Percentiles rank a stretch among this genome's conserved stretches.
These are phyloP conservation scores for Xenoacremonium recifei DNA, from an alignment of 2,329 filamentous ascomycete genomes.

Conservation along the genomic window DNA sequence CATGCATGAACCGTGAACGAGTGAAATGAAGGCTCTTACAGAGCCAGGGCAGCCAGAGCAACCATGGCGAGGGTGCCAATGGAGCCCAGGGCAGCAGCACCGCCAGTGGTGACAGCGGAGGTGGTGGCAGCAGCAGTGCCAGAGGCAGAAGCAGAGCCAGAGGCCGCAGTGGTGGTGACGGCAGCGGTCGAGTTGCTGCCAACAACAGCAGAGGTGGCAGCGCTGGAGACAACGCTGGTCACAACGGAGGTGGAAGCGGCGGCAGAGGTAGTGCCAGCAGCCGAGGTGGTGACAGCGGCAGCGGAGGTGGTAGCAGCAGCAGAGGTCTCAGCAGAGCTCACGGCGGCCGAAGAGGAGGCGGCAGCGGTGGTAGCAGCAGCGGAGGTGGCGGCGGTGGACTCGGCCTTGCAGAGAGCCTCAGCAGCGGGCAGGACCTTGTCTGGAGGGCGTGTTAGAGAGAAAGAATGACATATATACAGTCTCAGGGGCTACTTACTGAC, in stretches of 20 bases:
- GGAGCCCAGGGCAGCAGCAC: slow-evolving; percentile 30
- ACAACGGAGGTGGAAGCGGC: slow-evolving; percentile 11
- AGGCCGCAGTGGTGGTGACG: slow-evolving; percentile 8
- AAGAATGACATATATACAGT: not conserved
- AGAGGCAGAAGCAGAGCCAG: not conserved
- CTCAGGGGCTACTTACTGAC: slow-evolving; percentile 35
- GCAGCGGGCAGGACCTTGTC: slow-evolving; percentile 40
- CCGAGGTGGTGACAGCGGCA: slow-evolving; percentile 13
- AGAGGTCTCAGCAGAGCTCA: slow-evolving; percentile 3
- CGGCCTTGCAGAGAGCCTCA: slow-evolving; percentile 31
- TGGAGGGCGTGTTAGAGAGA: slow-evolving; percentile 21
- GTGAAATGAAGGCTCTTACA: slow-evolving; percentile 26
- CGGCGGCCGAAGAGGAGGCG: slow-evolving; percentile 6
- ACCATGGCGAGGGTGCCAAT: slow-evolving; percentile 33
- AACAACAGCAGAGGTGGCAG: slow-evolving; percentile 5
- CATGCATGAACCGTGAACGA: not conserved
- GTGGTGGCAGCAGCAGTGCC: slow-evolving; percentile 1
- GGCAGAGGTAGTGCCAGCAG: slow-evolving; percentile 9
- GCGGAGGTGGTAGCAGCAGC: slow-evolving; percentile 7
- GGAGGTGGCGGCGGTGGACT: slow-evolving; percentile 10
- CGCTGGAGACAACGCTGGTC: slow-evolving; percentile 15
- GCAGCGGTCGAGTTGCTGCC: slow-evolving; percentile 13
- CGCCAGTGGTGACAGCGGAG: slow-evolving; percentile 24
- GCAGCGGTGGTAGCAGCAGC: slow-evolving; percentile 9
- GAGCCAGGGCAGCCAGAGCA: slow-evolving; percentile 32